phyloP scores from a whole-genome alignment of 352 stramenopile genomes.

The Phytophthora colocasiae region DNA sequence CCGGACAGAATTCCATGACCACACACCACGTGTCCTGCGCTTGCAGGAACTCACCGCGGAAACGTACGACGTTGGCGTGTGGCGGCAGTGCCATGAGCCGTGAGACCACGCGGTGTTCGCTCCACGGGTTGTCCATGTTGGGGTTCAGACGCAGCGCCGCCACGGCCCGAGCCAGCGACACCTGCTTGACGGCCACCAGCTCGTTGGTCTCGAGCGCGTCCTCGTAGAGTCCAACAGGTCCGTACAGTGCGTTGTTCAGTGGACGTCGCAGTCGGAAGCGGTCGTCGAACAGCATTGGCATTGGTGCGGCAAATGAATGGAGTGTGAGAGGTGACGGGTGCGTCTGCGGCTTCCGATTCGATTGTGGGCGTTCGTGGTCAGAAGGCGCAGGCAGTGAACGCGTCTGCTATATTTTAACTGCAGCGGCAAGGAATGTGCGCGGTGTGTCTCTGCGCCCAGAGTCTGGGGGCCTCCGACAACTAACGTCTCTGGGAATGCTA shows the following conservation, averaged over 20 bases:
- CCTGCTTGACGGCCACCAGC: slow-evolving; percentile 61
- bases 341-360: neutral
- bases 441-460: no score
- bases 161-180: slow-evolving; percentile 39
- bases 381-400: neutral
- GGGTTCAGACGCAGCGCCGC: slow-evolving; percentile 28
- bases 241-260: slow-evolving; percentile 49
- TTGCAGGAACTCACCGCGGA: slow-evolving; percentile 52
- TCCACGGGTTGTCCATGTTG: slow-evolving; percentile 57
- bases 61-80: slow-evolving; percentile 56
- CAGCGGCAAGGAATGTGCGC: no score
- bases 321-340: neutral
- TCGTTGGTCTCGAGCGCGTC: slow-evolving; percentile 34
- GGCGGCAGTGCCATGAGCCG: slow-evolving; percentile 30
- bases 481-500: neutral
- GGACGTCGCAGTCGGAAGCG: slow-evolving; percentile 18
- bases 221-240: slow-evolving; percentile 51
- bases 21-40: slow-evolving; percentile 48
- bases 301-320: neutral
- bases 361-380: neutral
- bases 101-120: slow-evolving; percentile 39
- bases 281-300: slow-evolving; percentile 13
- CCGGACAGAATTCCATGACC: slow-evolving; percentile 61
- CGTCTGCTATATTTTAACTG: neutral
- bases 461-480: neutral